Base-by-base conservation (phyloP, 208 protist genomes). In the Zelonia costaricensis region DNA sequence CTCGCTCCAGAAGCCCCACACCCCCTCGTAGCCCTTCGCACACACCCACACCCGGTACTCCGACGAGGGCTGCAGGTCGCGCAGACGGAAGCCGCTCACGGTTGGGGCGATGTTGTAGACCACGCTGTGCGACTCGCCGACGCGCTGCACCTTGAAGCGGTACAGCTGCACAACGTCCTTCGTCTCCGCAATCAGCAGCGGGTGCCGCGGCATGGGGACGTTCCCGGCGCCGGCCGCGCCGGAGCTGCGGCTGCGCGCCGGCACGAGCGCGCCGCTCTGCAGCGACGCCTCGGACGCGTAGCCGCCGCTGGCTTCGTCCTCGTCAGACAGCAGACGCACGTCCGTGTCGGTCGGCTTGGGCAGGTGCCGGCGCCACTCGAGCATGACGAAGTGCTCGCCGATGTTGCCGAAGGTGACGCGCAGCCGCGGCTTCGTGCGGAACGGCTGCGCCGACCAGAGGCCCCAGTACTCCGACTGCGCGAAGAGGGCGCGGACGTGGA, bases 31-130 rank as follows among this genome's bases (percentile, higher is more conserved):
- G 20, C 84, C 85, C 58, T 92, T 92, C 16, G 84, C 80, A 52
- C 88, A 92, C 45, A 94, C 62, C 90, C 88, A 96, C 52, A 97
- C 86, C 52, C 85, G 80, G 62, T 96, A 97, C 84, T 94, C 88
- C 13, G 87, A 86, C 2, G 84, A 89, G 9, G 90, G 89, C 40
- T 76, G 64, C 49, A 97, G 74, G 51, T 95, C 74, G 39, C 75
- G 79, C 33, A 97, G 80, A 18, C 80, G 69, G 72, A 92, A 97
- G 66, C 64, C 83, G 78, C 82, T 93, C 38, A 92, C 80, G 25
- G 73, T 87, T 22, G 88, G 81, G 42, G 73, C 85, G 16, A 97
- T 72, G 63, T 95, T 84, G 76, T 95, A 96, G 18, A 96, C 46
- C n/a, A 66, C 46, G 18, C 74, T 40, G 33, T 69, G 69, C 39